These are phyloP conservation scores for Licmophora abbreviata DNA, from an alignment of 108 stramenopile genomes.

Conservation along the genomic window DNA sequence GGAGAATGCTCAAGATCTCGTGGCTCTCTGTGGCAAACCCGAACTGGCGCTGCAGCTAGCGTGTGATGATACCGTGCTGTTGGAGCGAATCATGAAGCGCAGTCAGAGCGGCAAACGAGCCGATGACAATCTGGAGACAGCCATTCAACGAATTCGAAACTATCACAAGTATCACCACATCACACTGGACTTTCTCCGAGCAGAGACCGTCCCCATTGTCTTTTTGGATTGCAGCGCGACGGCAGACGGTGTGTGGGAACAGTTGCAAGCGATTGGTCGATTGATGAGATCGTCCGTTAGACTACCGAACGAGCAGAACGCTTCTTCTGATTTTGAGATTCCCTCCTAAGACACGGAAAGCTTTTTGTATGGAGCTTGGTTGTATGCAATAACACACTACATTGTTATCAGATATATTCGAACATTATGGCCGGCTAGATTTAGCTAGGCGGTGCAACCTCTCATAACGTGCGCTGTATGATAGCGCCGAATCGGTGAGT, in stretches of 20 bases:
- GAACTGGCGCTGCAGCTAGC: slow-evolving; percentile 72
- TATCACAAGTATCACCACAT: slow-evolving; percentile 65
- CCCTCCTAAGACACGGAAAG: too few relatives aligned
- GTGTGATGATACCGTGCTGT: slow-evolving; percentile 69
- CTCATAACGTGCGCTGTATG: too few relatives aligned
- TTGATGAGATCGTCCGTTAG: slow-evolving; percentile 28
- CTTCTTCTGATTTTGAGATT: too few relatives aligned
- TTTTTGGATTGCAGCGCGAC: slow-evolving; percentile 51
- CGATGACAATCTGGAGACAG: slow-evolving; percentile 68
- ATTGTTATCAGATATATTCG: too few relatives aligned
- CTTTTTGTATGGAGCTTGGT: too few relatives aligned
- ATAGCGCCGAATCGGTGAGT: too few relatives aligned
- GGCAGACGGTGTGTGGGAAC: slow-evolving; percentile 62
- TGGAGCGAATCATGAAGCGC: slow-evolving; percentile 62
- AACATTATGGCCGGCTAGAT: too few relatives aligned
- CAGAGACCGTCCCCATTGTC: slow-evolving; percentile 57
- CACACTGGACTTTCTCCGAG: slow-evolving; percentile 50
- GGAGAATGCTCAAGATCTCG: slow-evolving; percentile 66
- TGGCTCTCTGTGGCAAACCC: slow-evolving; percentile 63
- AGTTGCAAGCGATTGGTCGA: slow-evolving; percentile 52
- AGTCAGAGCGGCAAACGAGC: slow-evolving; percentile 24
- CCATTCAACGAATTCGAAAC: slow-evolving; percentile 45
- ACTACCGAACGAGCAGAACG: not conserved
- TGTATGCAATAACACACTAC: too few relatives aligned
- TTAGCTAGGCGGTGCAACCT: too few relatives aligned